These are phyloP conservation scores for Penicillium sp. DNA, from an alignment of 2,329 filamentous ascomycete species.

Conservation along the genomic window DNA sequence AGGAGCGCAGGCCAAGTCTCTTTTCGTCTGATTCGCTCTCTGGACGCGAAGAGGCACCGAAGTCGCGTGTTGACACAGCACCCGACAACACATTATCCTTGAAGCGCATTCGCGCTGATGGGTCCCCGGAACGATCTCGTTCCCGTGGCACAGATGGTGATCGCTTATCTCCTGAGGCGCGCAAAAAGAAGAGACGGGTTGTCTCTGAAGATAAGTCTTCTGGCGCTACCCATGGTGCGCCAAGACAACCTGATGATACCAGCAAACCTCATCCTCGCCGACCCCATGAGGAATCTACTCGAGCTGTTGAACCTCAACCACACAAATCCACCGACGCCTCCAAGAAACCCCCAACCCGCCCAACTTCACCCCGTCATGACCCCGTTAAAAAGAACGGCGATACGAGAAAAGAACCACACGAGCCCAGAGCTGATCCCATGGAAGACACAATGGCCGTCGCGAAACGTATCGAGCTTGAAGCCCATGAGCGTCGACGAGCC, in stretches of 20 bases:
- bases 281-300: constrained; percentile 14
- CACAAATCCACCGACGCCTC: constrained; percentile 13
- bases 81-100: constrained; percentile 28
- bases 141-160: constrained; percentile 36
- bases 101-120: constrained; percentile 45
- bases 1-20: constrained; percentile 40
- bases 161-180: constrained; percentile 33
- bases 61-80: constrained; percentile 31
- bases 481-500: constrained; percentile 26
- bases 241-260: constrained; percentile 29
- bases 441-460: constrained; percentile 36
- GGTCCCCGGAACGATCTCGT: constrained; percentile 42
- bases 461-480: constrained; percentile 30
- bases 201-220: constrained; percentile 40
- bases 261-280: constrained; percentile 23
- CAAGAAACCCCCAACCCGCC: constrained; percentile 14
- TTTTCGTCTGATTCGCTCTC: constrained; percentile 44
- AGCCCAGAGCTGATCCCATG: constrained; percentile 27
- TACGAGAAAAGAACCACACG: constrained; percentile 36
- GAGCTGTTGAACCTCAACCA: constrained; percentile 6
- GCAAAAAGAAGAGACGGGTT: constrained; percentile 47
- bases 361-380: constrained; percentile 14
- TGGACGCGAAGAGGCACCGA: constrained; percentile 39
- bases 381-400: constrained; percentile 20
- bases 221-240: constrained; percentile 32